A percentile compares a stretch with the other conserved stretches of the same genome.
Conservation (phyloP, 768 basidiomycete species). For the Termitomyces titanicus region DNA sequence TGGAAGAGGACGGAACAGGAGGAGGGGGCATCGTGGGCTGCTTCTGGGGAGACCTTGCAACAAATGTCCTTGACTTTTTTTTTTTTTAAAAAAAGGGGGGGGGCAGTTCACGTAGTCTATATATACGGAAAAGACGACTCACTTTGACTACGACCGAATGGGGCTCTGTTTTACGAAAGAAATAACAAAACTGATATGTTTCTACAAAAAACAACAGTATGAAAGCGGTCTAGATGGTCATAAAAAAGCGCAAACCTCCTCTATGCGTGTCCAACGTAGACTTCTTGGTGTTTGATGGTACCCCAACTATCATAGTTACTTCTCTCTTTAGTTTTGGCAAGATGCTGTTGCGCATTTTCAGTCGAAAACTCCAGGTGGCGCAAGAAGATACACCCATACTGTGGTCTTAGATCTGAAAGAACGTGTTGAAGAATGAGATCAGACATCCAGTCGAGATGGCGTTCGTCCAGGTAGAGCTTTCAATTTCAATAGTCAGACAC, state of each 20-base stretch:
- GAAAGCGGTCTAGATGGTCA: conserved; percentile 1
- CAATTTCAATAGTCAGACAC: neutral
- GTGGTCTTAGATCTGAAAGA: conserved; percentile 71
- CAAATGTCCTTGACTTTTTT: conserved; percentile 39
- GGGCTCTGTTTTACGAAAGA: conserved; percentile 77
- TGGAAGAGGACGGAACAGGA: conserved; percentile 13
- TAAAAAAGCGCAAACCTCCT: conserved; percentile 51
- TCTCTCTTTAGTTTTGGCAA: conserved; percentile 65
- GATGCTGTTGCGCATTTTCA: conserved; percentile 46
- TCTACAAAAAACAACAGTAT: conserved; percentile 39
- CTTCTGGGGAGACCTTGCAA: conserved; percentile 25
- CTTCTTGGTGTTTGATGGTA: conserved; percentile 45
- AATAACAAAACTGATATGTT: conserved; percentile 88
- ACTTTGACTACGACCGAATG: conserved; percentile 85
- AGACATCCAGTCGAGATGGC: conserved; percentile 89
- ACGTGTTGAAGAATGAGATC: conserved; percentile 78
- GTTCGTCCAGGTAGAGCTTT: conserved; percentile 72
- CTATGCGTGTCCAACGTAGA: conserved; percentile 79
- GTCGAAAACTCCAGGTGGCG: too few species aligned
- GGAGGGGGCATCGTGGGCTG: conserved; percentile 18
- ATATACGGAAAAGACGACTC: conserved; percentile 1
- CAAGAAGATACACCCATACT: conserved; percentile 32
- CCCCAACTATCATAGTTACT: conserved; percentile 39
- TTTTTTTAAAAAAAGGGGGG: too few species aligned
- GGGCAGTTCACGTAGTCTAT: neutral